Evolutionary conservation across 192 early-diverging fungal genomes (phyloP).

Genomic region (Umbelopsis sp.): DNA sequence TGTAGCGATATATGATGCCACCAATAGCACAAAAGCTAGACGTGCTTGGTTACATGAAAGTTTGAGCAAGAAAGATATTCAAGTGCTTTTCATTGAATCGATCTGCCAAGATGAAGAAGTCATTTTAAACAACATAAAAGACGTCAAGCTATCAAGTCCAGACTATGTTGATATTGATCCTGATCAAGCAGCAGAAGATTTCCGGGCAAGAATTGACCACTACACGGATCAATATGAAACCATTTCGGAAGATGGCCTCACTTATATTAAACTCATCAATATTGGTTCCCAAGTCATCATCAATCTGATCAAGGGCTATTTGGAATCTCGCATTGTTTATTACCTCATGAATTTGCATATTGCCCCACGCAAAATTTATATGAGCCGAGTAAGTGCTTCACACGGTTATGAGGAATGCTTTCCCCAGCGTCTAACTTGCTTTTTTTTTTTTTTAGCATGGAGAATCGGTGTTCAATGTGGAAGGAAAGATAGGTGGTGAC

Average conservation of each 20-base stretch:
- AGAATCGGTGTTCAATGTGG: constrained; percentile 91
- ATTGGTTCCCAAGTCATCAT: constrained; percentile 89
- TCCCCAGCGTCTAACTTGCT: constrained; percentile 17
- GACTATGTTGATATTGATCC: constrained; percentile 87
- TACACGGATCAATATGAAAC: constrained; percentile 90
- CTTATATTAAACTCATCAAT: constrained; percentile 94
- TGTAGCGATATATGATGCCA: constrained; percentile 97
- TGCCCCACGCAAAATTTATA: constrained; percentile 87
- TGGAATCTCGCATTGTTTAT: constrained; percentile 94
- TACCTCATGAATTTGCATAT: constrained; percentile 99
- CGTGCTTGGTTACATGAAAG: constrained; percentile 71
- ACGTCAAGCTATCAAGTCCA: constrained; percentile 89
- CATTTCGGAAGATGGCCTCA: constrained; percentile 67
- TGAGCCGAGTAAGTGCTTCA: constrained; percentile 63
- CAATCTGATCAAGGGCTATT: constrained; percentile 91
- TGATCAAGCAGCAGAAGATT: constrained; percentile 80
- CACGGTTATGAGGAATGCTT: neutral
- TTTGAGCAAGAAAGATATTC: constrained; percentile 72
- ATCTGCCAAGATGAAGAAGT: constrained; percentile 88
- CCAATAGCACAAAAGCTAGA: constrained; percentile 86
- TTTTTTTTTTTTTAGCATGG: constrained; percentile 63
- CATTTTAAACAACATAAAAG: constrained; percentile 86
- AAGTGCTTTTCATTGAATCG: constrained; percentile 95
- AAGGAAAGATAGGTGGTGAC: constrained; percentile 94
- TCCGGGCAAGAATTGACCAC: constrained; percentile 83